A percentile compares a stretch with the other conserved stretches of the same genome.
Evolutionary conservation across 2,329 filamentous ascomycete genomes (phyloP).

Genomic region (Fusarium caatingaense): DNA sequence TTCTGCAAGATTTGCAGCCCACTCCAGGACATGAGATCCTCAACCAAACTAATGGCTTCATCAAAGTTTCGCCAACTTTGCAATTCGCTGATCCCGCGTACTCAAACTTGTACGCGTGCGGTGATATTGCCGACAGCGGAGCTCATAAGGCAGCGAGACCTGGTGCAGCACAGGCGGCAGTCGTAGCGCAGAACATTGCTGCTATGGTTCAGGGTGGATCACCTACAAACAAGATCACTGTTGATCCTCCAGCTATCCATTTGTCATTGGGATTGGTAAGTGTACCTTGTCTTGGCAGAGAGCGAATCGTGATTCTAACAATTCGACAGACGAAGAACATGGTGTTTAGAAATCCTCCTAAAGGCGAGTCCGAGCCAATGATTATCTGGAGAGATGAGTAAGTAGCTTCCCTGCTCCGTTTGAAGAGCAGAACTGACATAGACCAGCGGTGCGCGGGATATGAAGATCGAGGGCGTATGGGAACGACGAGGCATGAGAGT

Average conservation of each 20-base stretch:
- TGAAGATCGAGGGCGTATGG: slow-evolving; percentile 40
- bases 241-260: slow-evolving; percentile 42
- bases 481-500: slow-evolving; percentile 41
- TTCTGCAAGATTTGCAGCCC: slow-evolving; percentile 24
- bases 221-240: slow-evolving; percentile 15
- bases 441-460: slow-evolving; percentile 34
- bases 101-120: slow-evolving; percentile 41
- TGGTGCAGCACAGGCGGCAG: slow-evolving; percentile 33
- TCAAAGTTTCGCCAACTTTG: slow-evolving; percentile 34
- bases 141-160: slow-evolving; percentile 44
- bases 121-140: slow-evolving; percentile 44
- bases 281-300: no score
- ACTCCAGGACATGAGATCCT: slow-evolving; percentile 15
- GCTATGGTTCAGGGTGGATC: slow-evolving; percentile 35
- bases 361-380: slow-evolving; percentile 34
- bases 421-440: neutral
- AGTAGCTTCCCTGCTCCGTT: neutral
- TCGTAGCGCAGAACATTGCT: slow-evolving; percentile 41
- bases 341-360: slow-evolving; percentile 42
- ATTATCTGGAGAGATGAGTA: slow-evolving; percentile 43
- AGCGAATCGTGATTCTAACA: no score
- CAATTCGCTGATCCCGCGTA: slow-evolving; percentile 43
- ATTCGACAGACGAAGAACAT: no score
- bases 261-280: slow-evolving; percentile 41
- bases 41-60: slow-evolving; percentile 42